Evolutionary conservation across 345 rosid species (phyloP).

Genomic region (Carallia pectinifolia): DNA sequence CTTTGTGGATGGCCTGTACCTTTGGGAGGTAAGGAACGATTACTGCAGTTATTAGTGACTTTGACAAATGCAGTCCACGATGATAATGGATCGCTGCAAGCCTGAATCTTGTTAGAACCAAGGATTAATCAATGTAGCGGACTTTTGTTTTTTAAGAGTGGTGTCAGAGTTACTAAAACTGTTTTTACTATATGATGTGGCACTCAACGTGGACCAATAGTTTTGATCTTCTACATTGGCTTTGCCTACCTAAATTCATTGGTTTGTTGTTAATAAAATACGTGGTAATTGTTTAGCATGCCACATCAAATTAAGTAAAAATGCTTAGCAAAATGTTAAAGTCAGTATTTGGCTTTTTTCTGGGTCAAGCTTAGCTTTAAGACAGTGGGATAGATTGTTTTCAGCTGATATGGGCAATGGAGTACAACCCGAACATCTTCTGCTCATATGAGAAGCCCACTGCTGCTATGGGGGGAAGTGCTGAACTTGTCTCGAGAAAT

Average conservation of each 20-base stretch:
- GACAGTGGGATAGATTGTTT: slow-evolving; percentile 36
- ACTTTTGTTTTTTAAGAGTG: too few species aligned
- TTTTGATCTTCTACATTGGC: too few species aligned
- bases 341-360: slow-evolving; percentile 3
- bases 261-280: too few species aligned
- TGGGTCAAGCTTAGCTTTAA: slow-evolving; percentile 18
- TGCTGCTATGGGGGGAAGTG: slow-evolving; percentile 19
- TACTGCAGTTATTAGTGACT: not conserved
- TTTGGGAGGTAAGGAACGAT: slow-evolving; percentile 82
- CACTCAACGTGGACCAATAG: too few species aligned
- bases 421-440: slow-evolving; percentile 85
- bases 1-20: slow-evolving; percentile 76
- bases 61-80: not conserved
- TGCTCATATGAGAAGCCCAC: slow-evolving; percentile 49
- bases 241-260: too few species aligned
- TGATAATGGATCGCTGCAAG: not conserved
- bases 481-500: slow-evolving; percentile 28
- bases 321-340: not conserved
- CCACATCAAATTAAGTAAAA: too few species aligned
- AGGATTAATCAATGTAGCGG: too few species aligned
- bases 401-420: slow-evolving; percentile 98
- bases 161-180: too few species aligned
- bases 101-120: slow-evolving; percentile 9
- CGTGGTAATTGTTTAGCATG: too few species aligned
- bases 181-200: too few species aligned